phyloP scores from a whole-genome alignment of 176 grass and related monocot species.

The Oryza brachyantha region DNA sequence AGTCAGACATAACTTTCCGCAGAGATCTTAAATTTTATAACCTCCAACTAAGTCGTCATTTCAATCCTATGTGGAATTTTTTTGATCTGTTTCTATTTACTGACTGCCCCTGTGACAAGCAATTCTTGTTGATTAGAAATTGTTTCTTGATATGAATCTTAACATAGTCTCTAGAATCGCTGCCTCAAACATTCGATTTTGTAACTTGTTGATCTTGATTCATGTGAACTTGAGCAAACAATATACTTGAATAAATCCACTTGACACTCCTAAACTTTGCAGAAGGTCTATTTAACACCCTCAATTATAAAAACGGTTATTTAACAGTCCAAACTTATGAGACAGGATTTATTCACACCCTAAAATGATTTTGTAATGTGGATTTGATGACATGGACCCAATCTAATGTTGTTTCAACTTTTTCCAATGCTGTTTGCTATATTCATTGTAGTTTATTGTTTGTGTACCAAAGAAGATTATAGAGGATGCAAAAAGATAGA shows the following conservation, averaged over 20 bases:
- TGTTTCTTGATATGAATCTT: neutral
- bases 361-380: too few species aligned
- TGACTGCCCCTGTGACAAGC: neutral
- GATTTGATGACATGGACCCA: too few species aligned
- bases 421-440: too few species aligned
- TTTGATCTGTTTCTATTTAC: neutral
- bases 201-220: neutral
- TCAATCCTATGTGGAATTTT: neutral
- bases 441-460: too few species aligned
- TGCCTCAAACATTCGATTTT: neutral
- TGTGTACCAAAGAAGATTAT: too few species aligned
- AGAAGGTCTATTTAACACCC: neutral
- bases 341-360: too few species aligned
- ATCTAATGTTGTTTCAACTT: too few species aligned
- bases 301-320: too few species aligned
- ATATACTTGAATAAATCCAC: neutral
- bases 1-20: neutral
- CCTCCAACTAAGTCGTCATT: neutral
- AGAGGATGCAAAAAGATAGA: too few species aligned
- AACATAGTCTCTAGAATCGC: too few species aligned
- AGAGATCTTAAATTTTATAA: neutral
- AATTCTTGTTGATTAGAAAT: neutral
- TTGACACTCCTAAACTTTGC: neutral
- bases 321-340: too few species aligned
- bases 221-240: neutral